These are phyloP conservation scores for Phytophthora hibernalis DNA, from an alignment of 352 stramenopile genomes.

Conservation along the genomic window DNA sequence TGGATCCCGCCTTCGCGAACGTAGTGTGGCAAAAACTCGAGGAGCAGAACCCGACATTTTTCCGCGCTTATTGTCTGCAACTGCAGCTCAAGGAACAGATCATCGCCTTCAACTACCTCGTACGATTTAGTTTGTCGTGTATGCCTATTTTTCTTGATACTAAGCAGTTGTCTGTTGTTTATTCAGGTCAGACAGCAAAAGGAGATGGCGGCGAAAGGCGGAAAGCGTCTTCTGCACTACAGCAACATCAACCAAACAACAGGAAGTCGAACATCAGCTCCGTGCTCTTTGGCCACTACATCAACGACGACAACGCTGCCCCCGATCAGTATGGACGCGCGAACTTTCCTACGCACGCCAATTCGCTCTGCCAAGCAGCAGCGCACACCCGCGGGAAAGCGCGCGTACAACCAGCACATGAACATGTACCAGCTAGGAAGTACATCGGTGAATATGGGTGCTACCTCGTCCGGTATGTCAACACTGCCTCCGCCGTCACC, in stretches of 20 bases:
- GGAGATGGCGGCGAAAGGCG: constrained; percentile 64
- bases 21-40: constrained; percentile 93
- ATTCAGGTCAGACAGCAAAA: constrained; percentile 72
- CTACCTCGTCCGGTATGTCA: constrained; percentile 21
- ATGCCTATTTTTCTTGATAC: constrained; percentile 3
- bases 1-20: constrained; percentile 85
- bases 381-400: constrained; percentile 26
- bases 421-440: constrained; percentile 34
- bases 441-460: constrained; percentile 17
- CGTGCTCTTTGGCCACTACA: constrained; percentile 29
- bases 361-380: constrained; percentile 38
- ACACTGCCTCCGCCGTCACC: constrained; percentile 46
- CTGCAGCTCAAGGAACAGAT: constrained; percentile 92
- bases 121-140: constrained; percentile 28
- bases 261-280: constrained; percentile 14
- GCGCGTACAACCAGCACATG: constrained; percentile 32
- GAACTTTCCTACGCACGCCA: constrained; percentile 39
- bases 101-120: constrained; percentile 92
- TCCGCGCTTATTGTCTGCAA: constrained; percentile 84
- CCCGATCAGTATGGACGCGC: constrained; percentile 40
- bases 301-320: constrained; percentile 35
- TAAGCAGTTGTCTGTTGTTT: constrained; percentile 2
- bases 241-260: constrained; percentile 32
- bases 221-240: constrained; percentile 43
- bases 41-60: constrained; percentile 92